Evolutionary conservation across 495 filamentous ascomycete genomes (phyloP), one percentile per base, ranked within the genome.

Genomic region (Penicillium ucsense): DNA sequence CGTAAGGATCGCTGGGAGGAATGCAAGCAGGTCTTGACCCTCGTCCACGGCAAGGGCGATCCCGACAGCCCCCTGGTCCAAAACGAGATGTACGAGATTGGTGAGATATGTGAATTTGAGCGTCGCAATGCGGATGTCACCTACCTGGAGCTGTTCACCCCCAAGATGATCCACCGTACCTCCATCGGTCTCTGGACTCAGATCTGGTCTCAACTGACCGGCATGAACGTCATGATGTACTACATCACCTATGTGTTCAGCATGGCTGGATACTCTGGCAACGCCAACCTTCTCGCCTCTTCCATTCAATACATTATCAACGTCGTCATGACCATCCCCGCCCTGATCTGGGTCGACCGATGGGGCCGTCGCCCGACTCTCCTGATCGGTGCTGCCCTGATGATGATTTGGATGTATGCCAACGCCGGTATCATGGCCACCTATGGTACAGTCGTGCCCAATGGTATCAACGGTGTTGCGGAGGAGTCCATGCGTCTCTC

Each of bases 161-260:
- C 81, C 0, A 65, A 70, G 6, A 88, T 89, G 83, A 62, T 86
- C 60, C 83, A 88, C 66, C 78, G 84, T 8, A 85, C 83, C 31
- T 54, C 76, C 44, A 81, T 85, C 53, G 85, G 86, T 47, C 48
- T 90, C 34, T 88, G 85, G 56, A 82, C 75, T 1, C 87, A 90
- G 65, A 85, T 92, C 59, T 90, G 86, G 86, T 82, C 80, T 32
- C 87, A 92, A 59, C 66, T 90, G 41, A 86, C 84, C 2, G 87
- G 87, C 36, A 88, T 89, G 82, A 90, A 89, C 59, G 84, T 89
- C 29, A 89, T 89, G 84, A 87, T 66, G 62, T 64, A 64, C 46
- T 69, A 69, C 49, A 67, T 69, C 45, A 65, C 53, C 27, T 66
- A 65, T 20, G 63, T 68, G 12, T 68, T 70, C 49, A 43, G 33